Evolutionary conservation across 331 rosid species (phyloP).

Genomic region (Cydonia oblonga): DNA sequence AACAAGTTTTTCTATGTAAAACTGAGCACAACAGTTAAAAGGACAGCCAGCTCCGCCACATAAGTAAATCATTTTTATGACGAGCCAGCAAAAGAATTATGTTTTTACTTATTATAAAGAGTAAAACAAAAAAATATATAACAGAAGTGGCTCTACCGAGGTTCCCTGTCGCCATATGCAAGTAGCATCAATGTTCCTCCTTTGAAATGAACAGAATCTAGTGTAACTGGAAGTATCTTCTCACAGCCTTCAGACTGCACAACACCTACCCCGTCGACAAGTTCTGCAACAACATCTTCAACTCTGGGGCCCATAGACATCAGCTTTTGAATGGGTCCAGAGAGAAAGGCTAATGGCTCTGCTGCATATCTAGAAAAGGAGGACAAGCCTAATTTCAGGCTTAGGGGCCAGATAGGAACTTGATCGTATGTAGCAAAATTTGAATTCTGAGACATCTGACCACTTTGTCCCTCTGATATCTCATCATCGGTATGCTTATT

Average conservation of each 20-base stretch:
- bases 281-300: conserved; percentile 46
- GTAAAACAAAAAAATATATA: conserved; percentile 10
- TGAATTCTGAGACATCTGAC: conserved; percentile 25
- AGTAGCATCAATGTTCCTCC: conserved; percentile 80
- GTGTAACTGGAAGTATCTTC: conserved; percentile 49
- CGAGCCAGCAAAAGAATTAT: not conserved
- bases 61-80: not conserved
- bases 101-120: not conserved
- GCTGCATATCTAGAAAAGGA: conserved; percentile 10
- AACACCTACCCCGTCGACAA: conserved; percentile 28
- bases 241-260: conserved; percentile 39
- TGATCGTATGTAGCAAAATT: conserved; percentile 20
- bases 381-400: conserved; percentile 28
- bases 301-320: conserved; percentile 35
- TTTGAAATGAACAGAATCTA: conserved; percentile 81
- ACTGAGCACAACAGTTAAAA: not conserved
- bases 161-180: conserved; percentile 85
- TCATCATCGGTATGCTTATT: conserved; percentile 16
- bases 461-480: conserved; percentile 13
- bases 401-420: conserved; percentile 28
- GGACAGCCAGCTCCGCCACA: not conserved
- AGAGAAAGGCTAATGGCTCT: conserved; percentile 25
- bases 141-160: conserved; percentile 46
- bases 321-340: conserved; percentile 29
- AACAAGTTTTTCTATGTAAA: not conserved